Evolutionary conservation across 345 rosid species (phyloP).

Genomic region (Euphorbia peplus): DNA sequence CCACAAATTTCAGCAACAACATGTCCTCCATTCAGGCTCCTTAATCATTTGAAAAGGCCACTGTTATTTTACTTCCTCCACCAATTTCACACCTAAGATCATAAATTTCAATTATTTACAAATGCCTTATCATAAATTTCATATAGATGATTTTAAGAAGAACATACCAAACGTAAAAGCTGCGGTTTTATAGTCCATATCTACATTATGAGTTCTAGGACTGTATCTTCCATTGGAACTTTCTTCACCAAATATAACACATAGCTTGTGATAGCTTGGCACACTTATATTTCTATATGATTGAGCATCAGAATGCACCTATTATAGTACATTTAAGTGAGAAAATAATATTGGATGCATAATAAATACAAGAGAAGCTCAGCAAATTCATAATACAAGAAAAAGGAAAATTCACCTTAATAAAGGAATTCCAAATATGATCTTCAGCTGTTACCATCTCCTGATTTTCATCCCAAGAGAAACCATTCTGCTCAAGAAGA

Average conservation of each 20-base stretch:
- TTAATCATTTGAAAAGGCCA: not conserved
- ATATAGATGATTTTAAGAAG: conserved; percentile 8
- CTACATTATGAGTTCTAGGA: conserved; percentile 13
- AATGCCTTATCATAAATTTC: conserved; percentile 13
- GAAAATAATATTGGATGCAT: conserved; percentile 1
- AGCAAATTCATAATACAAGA: not conserved
- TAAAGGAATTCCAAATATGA: conserved; percentile 38
- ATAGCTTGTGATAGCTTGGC: conserved; percentile 49
- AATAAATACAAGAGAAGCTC: conserved; percentile 1
- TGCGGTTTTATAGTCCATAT: conserved; percentile 17
- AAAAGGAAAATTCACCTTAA: conserved; percentile 22
- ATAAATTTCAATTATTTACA: conserved; percentile 7
- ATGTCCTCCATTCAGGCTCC: too few species aligned
- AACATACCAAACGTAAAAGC: conserved; percentile 34
- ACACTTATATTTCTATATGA: conserved; percentile 35
- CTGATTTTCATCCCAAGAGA: conserved; percentile 42
- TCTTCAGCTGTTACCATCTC: conserved; percentile 41
- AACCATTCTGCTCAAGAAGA: conserved; percentile 39
- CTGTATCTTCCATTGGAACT: conserved; percentile 27
- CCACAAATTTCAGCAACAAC: conserved; percentile 2
- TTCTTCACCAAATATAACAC: conserved; percentile 43
- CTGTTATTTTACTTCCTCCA: not conserved
- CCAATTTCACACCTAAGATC: not conserved
- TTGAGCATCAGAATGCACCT: conserved; percentile 37
- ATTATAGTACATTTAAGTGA: conserved; percentile 17